Evolutionary conservation across 2,329 filamentous ascomycete species (phyloP).

Genomic region (Talaromyces amestolkiae): DNA sequence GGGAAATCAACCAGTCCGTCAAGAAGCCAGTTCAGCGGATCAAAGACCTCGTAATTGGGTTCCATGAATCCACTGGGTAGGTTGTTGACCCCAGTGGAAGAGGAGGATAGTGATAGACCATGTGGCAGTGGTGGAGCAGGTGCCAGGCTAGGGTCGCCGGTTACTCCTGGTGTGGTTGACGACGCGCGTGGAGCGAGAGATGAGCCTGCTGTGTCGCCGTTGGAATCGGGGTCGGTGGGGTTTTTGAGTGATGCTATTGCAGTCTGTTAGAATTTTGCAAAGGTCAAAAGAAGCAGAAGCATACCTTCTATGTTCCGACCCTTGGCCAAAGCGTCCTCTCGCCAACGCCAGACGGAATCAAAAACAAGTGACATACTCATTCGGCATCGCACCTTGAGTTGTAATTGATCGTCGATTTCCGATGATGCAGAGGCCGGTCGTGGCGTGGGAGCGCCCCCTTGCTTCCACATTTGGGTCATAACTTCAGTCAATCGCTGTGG

Average conservation of each 20-base stretch:
- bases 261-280: neutral
- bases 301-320: conserved; percentile 71
- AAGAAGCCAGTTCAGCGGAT: conserved; percentile 89
- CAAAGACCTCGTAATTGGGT: conserved; percentile 80
- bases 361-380: conserved; percentile 68
- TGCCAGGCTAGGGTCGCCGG: conserved; percentile 46
- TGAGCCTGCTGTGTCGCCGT: conserved; percentile 68
- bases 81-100: conserved; percentile 26
- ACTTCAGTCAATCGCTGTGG: conserved; percentile 64
- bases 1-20: conserved; percentile 82
- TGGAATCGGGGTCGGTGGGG: conserved; percentile 79
- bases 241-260: conserved; percentile 68
- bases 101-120: conserved; percentile 29
- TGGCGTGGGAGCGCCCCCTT: conserved; percentile 37
- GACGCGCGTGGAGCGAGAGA: conserved; percentile 42
- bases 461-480: conserved; percentile 63
- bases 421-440: conserved; percentile 28
- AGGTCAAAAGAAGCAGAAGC: neutral
- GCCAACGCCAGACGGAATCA: conserved; percentile 67
- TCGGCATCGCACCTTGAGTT: conserved; percentile 63
- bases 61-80: conserved; percentile 58
- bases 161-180: conserved; percentile 37
- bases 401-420: conserved; percentile 48
- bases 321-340: conserved; percentile 64
- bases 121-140: conserved; percentile 37